Evolutionary conservation across 768 basidiomycete genomes (phyloP).

Genomic region (Boletus sp.): DNA sequence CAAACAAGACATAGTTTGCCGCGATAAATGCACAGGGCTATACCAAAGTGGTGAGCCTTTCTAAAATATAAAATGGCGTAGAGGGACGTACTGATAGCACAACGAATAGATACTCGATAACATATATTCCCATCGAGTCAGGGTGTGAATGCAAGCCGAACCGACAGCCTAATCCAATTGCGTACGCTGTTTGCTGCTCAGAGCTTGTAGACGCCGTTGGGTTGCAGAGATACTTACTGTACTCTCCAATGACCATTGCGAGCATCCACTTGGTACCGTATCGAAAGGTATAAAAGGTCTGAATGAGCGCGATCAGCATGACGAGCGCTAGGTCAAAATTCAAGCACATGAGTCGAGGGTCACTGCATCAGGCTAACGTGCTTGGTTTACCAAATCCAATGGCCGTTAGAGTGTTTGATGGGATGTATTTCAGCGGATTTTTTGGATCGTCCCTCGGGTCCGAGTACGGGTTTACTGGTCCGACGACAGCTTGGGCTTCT

Average conservation of each 20-base stretch:
- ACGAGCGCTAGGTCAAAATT: slow-evolving; percentile 26
- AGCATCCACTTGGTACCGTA: slow-evolving; percentile 60
- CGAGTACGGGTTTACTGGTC: slow-evolving; percentile 10
- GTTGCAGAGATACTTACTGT: slow-evolving; percentile 38
- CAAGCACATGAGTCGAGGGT: not conserved
- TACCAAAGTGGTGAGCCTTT: not conserved
- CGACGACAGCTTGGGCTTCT: not conserved
- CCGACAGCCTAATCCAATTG: slow-evolving; percentile 53
- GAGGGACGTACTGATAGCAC: slow-evolving; percentile 46
- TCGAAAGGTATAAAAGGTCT: slow-evolving; percentile 42
- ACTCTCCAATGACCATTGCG: slow-evolving; percentile 59
- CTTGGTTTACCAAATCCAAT: slow-evolving; percentile 45
- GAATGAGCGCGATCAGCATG: slow-evolving; percentile 40
- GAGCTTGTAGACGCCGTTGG: not conserved
- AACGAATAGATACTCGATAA: slow-evolving; percentile 57
- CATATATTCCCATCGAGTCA: slow-evolving; percentile 52
- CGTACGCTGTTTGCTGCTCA: slow-evolving; percentile 43
- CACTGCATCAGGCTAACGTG: not conserved
- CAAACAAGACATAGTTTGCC: slow-evolving; percentile 64
- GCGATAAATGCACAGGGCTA: slow-evolving; percentile 77
- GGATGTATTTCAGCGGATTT: slow-evolving; percentile 56
- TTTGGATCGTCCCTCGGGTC: slow-evolving; percentile 53
- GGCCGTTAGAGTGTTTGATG: slow-evolving; percentile 49
- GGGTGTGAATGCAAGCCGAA: slow-evolving; percentile 55
- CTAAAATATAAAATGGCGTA: slow-evolving; percentile 6